Conservation (phyloP, 768 basidiomycete genomes). For the Mycena alexandri region DNA sequence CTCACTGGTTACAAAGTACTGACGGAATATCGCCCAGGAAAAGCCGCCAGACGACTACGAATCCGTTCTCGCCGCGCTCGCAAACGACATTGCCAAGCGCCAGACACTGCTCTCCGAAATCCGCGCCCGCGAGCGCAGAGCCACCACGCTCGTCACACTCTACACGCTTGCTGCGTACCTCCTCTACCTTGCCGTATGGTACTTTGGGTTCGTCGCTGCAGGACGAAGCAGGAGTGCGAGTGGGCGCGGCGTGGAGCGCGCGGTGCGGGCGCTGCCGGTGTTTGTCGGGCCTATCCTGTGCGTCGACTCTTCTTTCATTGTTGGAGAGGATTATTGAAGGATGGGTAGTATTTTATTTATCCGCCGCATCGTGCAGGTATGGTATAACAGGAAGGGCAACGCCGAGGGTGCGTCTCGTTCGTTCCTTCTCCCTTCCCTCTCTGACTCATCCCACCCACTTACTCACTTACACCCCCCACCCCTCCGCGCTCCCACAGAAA, state of each 20-base stretch:
- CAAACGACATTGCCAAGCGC: conserved; percentile 77
- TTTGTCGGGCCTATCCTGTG: conserved; percentile 84
- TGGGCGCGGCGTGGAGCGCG: conserved; percentile 53
- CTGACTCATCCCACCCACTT: too few relatives aligned
- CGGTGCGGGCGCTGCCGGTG: conserved; percentile 68
- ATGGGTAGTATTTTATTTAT: conserved; percentile 74
- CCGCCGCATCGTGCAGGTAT: conserved; percentile 84
- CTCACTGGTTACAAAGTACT: too few relatives aligned
- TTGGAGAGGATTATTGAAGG: conserved; percentile 19
- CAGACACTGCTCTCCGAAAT: conserved; percentile 85
- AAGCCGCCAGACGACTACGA: conserved; percentile 69
- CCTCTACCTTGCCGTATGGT: conserved; percentile 81
- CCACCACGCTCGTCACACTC: conserved; percentile 81
- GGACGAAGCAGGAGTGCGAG: conserved; percentile 40
- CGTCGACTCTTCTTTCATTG: conserved; percentile 46
- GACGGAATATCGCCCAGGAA: conserved; percentile 12
- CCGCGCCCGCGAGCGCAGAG: conserved; percentile 84
- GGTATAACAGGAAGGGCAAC: conserved; percentile 85
- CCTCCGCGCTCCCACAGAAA: conserved; percentile 75
- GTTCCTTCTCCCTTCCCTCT: not conserved
- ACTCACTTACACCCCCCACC: too few relatives aligned
- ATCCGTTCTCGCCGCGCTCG: conserved; percentile 74
- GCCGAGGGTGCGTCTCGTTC: conserved; percentile 82
- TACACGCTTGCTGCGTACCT: conserved; percentile 84
- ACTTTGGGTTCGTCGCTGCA: conserved; percentile 63